These are phyloP conservation scores for Microsporum ferrugineum DNA, from an alignment of 2,329 filamentous ascomycete species.

Conservation along the genomic window DNA sequence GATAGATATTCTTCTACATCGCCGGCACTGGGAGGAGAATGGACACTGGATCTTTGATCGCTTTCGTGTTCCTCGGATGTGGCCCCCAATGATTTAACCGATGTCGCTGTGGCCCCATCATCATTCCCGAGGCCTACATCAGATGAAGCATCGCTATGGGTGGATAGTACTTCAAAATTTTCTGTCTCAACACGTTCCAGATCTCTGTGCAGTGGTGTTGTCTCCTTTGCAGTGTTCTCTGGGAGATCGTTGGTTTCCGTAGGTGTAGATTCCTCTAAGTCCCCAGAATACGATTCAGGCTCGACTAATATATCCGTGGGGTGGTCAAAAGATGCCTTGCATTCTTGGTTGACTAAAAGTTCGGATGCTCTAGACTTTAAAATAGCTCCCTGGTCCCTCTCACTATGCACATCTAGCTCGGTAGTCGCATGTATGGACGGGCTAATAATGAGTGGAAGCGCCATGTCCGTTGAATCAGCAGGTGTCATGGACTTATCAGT, in stretches of 20 bases:
- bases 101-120: background rate
- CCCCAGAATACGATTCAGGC: background rate
- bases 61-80: background rate
- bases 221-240: background rate
- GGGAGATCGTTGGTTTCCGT: background rate
- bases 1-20: background rate
- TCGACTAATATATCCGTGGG: background rate
- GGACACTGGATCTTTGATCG: background rate
- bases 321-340: background rate
- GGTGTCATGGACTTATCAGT: background rate
- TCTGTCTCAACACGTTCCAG: background rate
- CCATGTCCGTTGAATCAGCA: background rate
- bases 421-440: too few species aligned
- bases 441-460: too few species aligned
- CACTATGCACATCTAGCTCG: background rate
- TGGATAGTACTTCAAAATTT: background rate
- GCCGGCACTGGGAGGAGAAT: background rate
- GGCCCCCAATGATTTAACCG: background rate
- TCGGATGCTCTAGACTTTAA: background rate
- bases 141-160: background rate
- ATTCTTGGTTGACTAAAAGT: background rate
- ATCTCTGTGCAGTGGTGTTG: background rate
- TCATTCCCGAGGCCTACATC: background rate
- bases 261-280: background rate
- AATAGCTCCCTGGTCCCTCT: background rate